Evolutionary conservation across 768 basidiomycete genomes (phyloP), one percentile per base, ranked within the genome.

Genomic region (Antrodiella citrinella): DNA sequence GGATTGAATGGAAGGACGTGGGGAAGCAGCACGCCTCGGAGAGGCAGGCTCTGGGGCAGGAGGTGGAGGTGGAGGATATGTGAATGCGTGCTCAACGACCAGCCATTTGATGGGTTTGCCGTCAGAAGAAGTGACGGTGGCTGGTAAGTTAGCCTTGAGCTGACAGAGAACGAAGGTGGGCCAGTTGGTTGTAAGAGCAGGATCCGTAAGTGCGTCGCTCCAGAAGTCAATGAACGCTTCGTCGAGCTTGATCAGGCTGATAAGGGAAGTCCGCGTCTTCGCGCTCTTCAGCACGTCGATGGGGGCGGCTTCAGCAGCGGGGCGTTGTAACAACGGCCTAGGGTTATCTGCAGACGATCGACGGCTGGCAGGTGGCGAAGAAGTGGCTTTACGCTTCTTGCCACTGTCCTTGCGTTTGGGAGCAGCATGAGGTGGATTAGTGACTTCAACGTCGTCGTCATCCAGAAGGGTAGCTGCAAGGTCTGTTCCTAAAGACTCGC

Each of bases 161-260:
- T 82, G 82, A 63, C 83, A 85, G 12, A 90, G 62, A 38, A 84
- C 75, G 55, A 89, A 86, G 3, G 72, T 67, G 11, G 86, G 86
- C 86, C 82, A 88, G 40, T 68, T 64, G 1, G 72, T 63, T 0
- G 83, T 69, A 51, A 87, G 74, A 15, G 41, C 15, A 9, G 84
- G 79, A 58, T 91, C 87, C 13, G 82, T 67, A 25, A 89, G 60
- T 1, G 85, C 76, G 58, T 91, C 87, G 46, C 73, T 76, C 86
- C 86, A 90, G 61, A 88, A 88, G 63, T 91, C 87, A 48, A 89
- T 67, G 62, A 91, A 90, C 1, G 86, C 85, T 58, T 90, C 87
- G 58, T 91, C 88, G 10, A 91, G 59, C 52, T 80, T 74, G n/a
- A 81, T 66, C 26, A 78, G 55, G 12, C 71, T 66, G 10, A 43